Percentiles rank a stretch among this genome's conserved stretches.
phyloP scores from a whole-genome alignment of 2,329 filamentous ascomycete species.

The Xylariaceae sp. region DNA sequence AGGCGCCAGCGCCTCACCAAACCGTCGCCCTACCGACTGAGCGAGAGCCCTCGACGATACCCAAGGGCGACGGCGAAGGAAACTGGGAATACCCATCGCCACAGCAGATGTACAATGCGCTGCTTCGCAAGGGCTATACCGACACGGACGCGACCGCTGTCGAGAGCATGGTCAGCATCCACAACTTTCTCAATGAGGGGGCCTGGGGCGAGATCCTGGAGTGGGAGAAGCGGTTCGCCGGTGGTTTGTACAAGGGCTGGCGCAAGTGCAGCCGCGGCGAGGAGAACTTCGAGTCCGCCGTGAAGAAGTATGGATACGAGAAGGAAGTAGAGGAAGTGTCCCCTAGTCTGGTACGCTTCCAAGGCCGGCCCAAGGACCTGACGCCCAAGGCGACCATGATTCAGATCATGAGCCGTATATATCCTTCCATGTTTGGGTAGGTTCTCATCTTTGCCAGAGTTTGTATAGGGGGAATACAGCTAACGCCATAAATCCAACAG shows the following conservation, averaged over 20 bases:
- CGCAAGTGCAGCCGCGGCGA: constrained; percentile 69
- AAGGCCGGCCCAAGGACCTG: constrained; percentile 80
- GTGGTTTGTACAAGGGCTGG: constrained; percentile 68
- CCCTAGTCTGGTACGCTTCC: constrained; percentile 78
- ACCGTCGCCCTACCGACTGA: constrained; percentile 67
- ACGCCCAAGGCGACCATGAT: constrained; percentile 88
- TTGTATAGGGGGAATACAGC: not conserved
- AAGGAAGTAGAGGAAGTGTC: constrained; percentile 49
- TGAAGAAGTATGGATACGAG: constrained; percentile 41
- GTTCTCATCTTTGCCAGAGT: constrained; percentile 26
- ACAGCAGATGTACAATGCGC: constrained; percentile 99
- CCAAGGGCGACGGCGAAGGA: constrained; percentile 69
- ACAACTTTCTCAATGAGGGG: constrained; percentile 97
- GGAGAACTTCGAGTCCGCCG: constrained; percentile 45
- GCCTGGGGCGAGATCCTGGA: constrained; percentile 93
- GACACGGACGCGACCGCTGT: constrained; percentile 92
- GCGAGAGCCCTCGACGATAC: constrained; percentile 83
- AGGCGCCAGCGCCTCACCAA: constrained; percentile 70
- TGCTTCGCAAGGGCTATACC: constrained; percentile 90
- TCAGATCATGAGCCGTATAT: constrained; percentile 71
- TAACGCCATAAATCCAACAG: constrained; percentile 35
- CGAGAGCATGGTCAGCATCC: constrained; percentile 93
- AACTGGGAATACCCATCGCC: constrained; percentile 98
- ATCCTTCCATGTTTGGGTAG: constrained; percentile 73
- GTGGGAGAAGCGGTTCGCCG: constrained; percentile 83